Evolutionary conservation across 2,329 filamentous ascomycete species (phyloP), one percentile per base, ranked within the genome.

Genomic region (Cadophora sp.): DNA sequence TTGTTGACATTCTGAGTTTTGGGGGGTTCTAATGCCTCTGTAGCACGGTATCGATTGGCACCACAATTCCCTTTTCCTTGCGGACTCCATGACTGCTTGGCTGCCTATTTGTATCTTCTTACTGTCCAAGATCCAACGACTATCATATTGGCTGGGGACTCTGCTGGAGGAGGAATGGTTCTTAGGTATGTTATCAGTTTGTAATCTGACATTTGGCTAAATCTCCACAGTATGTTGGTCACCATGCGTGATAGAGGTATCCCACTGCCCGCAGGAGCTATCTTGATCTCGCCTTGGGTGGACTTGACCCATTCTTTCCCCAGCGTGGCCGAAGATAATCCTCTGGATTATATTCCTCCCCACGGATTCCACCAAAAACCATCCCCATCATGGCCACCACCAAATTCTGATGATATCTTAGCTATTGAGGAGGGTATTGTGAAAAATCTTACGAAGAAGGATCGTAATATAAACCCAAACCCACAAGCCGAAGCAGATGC

Each of bases 51-150:
- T 79, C 88, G 96, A 48, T 84, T 99, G 36, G 88, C 96, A 6
- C 96, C 95, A 1, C 94, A 98, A 77, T 99, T 95, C 68, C 96
- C 96, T 0, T 99, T 99, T 71, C 96, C 96, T 0, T 98, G 96
- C 75, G 94, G 92, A 33, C 80, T 99, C 8, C 90, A 96, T 65
- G 96, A 99, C 77, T 97, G 93, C 73, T 78, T 99, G 59, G 93
- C 95, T 1, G 88, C 93, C 0, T 98, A 99, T 76, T 81, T 98
- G 18, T 91, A 93, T 73, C 86, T 98, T 2, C 84, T 98, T 56
- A 88, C 88, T 3, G 81, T 88, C 2, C 91, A 97, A 72, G 87
- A 93, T 59, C 89, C 95, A 0, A 89, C 85, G 24, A 94, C 93
- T 9, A 96, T 99, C 53, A 83, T 98, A 20, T 78, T 98, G 33